Evolutionary conservation across 192 early-diverging fungal genomes (phyloP).

Genomic region (Backusella parvicylindrica): DNA sequence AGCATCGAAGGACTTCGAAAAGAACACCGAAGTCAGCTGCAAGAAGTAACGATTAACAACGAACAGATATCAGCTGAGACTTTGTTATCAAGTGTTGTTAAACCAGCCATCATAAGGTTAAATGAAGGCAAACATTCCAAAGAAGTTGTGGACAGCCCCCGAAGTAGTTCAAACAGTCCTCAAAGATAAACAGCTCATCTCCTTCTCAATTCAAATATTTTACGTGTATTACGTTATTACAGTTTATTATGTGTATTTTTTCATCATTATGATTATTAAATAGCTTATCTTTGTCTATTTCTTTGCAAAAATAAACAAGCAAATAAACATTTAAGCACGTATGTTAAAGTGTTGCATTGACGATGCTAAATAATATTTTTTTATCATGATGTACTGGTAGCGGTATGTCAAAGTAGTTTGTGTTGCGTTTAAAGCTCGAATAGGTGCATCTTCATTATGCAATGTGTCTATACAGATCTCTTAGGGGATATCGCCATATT

Average conservation of each 20-base stretch:
- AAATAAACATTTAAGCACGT: conserved; percentile 10
- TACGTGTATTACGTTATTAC: conserved; percentile 6
- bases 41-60: not conserved
- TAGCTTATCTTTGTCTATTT: conserved; percentile 11
- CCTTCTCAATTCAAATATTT: conserved; percentile 10
- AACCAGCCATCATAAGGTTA: not conserved
- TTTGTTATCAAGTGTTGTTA: not conserved
- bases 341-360: conserved; percentile 3
- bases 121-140: not conserved
- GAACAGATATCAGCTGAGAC: not conserved
- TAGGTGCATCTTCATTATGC: conserved; percentile 3
- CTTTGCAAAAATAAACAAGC: conserved; percentile 7
- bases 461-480: not conserved
- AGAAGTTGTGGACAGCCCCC: not conserved
- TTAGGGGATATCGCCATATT: too few species aligned
- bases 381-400: conserved; percentile 7
- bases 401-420: not conserved
- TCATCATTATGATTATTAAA: conserved; percentile 8
- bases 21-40: not conserved
- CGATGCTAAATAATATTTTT: not conserved
- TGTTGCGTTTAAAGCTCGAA: conserved; percentile 3
- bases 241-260: conserved; percentile 6
- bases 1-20: not conserved
- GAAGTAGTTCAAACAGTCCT: conserved; percentile 4
- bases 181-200: conserved; percentile 2